Base-by-base conservation (phyloP, 2,329 filamentous ascomycete genomes). In the Gremmenia infestans region DNA sequence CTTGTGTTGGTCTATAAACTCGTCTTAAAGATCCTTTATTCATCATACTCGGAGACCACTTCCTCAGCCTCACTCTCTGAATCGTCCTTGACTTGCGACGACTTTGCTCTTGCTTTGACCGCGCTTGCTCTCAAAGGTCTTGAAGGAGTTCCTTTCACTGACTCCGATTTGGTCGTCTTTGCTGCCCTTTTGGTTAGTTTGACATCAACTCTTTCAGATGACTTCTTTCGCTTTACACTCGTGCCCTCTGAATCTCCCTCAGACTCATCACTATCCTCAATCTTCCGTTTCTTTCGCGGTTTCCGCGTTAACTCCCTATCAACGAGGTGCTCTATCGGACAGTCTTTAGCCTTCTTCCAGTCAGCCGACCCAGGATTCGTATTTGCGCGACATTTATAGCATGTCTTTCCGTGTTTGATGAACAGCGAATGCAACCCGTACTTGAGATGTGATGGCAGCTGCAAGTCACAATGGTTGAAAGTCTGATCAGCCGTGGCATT, bases 301-400 rank as follows among this genome's bases (percentile, higher is more conserved):
- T 81, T 81, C 62, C 78, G 77, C 56, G 73, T 77, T 8, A 80
- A 81, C 17, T 75, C 77, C 52, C 81, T 72, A 57, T 72, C 78
- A 5, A 85, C 79, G 42, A 85, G 68, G 65, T 85, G 78, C 51
- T 86, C 83, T 65, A 86, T 83, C 14, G 79, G 76, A 71, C 83
- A 87, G 0, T n/a, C 17, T 23, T 80, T 80, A 15, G 58, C 52
- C 9, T 82, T 73, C 3, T 83, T 76, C 85, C 87, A 90, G 0
- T 79, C 80, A 25, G 78, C 77, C 50, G 80, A 86, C 1, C 78
- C 78, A 60, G 81, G 74, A 0, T 80, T 79, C 0, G 86, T 89
- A 17, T 50, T 59, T 3, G 72, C 70, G 54, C 71, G 72, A 63
- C 80, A 82, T 46, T 75, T 72, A 35, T 68, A 69, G 55, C 80